phyloP scores from a whole-genome alignment of 176 grass and related monocot species.

The Avena insularis region DNA sequence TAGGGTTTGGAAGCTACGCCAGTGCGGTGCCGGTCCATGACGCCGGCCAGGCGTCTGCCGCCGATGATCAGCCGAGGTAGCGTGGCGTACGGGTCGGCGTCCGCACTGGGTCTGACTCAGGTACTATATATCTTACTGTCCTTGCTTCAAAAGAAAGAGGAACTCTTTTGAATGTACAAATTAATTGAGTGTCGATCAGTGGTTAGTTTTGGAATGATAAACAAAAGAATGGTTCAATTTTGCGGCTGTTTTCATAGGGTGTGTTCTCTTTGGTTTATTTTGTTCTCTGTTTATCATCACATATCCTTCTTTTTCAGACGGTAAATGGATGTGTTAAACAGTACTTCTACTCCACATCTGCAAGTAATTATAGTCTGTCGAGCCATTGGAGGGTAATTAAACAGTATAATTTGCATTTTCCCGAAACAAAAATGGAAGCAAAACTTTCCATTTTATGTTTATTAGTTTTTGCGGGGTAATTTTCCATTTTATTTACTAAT shows the following conservation, averaged over 20 bases:
- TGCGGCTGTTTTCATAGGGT: no score
- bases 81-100: slow-evolving; percentile 63
- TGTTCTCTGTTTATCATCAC: not conserved
- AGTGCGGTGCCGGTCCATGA: slow-evolving; percentile 47
- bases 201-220: not conserved
- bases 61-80: slow-evolving; percentile 73
- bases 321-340: slow-evolving; percentile 18
- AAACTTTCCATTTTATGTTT: not conserved
- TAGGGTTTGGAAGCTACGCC: slow-evolving; percentile 57
- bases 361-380: slow-evolving; percentile 16
- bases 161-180: not conserved
- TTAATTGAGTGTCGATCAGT: not conserved
- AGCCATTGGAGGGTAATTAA: slow-evolving; percentile 2
- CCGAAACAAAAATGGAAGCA: not conserved
- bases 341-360: not conserved
- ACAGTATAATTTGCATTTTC: not conserved
- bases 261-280: not conserved
- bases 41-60: slow-evolving; percentile 71
- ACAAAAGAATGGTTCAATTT: not conserved
- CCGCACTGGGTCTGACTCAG: slow-evolving; percentile 72
- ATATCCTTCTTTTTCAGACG: slow-evolving; percentile 22
- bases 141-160: not conserved
- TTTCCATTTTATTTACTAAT: not conserved
- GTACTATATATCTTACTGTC: slow-evolving; percentile 26
- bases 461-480: no score